Conservation (phyloP, 306 rosid species). For the Lithocarpus polystachyus region DNA sequence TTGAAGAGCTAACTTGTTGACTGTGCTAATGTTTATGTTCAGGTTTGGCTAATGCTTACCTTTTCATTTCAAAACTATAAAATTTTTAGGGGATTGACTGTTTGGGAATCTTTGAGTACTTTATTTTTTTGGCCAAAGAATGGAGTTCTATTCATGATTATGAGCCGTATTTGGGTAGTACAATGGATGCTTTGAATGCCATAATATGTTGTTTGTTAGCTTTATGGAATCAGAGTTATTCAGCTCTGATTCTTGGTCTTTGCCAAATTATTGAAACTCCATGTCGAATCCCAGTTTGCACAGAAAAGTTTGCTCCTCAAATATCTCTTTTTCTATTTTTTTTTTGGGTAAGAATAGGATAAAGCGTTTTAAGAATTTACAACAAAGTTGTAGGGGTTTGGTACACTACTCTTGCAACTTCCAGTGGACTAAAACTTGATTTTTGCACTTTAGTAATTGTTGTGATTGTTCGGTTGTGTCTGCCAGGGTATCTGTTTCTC, state of each 20-base stretch:
- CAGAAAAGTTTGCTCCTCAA: not conserved
- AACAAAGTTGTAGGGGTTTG: not conserved
- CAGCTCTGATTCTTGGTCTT: not conserved
- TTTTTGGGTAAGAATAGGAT: not conserved
- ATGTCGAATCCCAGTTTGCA: not conserved
- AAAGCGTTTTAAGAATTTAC: not conserved
- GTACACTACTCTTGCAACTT: not conserved
- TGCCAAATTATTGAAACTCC: not conserved
- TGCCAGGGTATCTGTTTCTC: not conserved
- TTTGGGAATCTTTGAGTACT: not conserved
- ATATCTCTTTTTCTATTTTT: not conserved
- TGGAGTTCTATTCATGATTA: not conserved
- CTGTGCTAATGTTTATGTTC: not conserved
- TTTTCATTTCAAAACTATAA: no score
- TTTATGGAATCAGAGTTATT: not conserved
- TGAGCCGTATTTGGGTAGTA: not conserved
- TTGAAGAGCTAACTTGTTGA: not conserved
- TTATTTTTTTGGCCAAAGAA: not conserved
- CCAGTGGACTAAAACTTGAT: no score
- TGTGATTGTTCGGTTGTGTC: no score
- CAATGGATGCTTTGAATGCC: not conserved
- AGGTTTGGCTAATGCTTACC: not conserved
- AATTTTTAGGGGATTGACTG: not conserved
- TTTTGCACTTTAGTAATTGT: no score
- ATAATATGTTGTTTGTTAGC: not conserved